Conservation (phyloP, 2,329 filamentous ascomycete genomes). For the Nothopassalora personata region DNA sequence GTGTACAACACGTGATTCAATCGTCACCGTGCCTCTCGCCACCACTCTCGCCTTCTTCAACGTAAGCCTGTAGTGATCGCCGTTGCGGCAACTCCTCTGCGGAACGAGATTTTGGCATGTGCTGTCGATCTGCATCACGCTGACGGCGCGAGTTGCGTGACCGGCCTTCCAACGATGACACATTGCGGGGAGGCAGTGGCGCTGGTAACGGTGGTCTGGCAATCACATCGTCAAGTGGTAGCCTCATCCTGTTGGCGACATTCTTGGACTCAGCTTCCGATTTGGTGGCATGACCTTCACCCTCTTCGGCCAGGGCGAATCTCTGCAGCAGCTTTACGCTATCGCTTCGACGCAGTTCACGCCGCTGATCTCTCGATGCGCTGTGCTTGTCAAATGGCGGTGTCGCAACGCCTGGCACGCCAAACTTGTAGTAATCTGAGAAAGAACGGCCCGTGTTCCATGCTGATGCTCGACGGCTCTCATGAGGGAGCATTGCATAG, state of each 20-base stretch:
- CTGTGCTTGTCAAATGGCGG: not conserved
- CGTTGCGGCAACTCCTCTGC: constrained; percentile 18
- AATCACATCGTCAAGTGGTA: constrained; percentile 14
- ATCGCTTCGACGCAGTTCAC: constrained; percentile 10
- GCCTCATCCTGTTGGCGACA: constrained; percentile 3
- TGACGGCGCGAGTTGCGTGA: not conserved
- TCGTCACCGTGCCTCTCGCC: constrained; percentile 9
- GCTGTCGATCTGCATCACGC: constrained; percentile 1
- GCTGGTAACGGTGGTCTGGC: constrained; percentile 15
- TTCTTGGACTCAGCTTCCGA: not conserved
- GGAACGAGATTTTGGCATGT: constrained; percentile 13
- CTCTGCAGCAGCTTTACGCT: constrained; percentile 10
- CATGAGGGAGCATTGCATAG: constrained; percentile 9
- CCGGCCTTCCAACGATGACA: constrained; percentile 10
- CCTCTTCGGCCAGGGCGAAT: constrained; percentile 11
- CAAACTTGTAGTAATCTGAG: constrained; percentile 8
- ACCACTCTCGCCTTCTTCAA: constrained; percentile 19
- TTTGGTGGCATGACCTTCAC: not conserved
- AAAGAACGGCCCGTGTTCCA: constrained; percentile 6
- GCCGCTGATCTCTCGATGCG: not conserved
- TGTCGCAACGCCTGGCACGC: constrained; percentile 1
- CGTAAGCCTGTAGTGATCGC: constrained; percentile 22
- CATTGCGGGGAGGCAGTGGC: constrained; percentile 10
- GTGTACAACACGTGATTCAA: not conserved
- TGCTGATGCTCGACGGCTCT: constrained; percentile 10